Evolutionary conservation across 768 basidiomycete genomes (phyloP), one percentile per base, ranked within the genome.

Genomic region (Boletus vermiculosoides): DNA sequence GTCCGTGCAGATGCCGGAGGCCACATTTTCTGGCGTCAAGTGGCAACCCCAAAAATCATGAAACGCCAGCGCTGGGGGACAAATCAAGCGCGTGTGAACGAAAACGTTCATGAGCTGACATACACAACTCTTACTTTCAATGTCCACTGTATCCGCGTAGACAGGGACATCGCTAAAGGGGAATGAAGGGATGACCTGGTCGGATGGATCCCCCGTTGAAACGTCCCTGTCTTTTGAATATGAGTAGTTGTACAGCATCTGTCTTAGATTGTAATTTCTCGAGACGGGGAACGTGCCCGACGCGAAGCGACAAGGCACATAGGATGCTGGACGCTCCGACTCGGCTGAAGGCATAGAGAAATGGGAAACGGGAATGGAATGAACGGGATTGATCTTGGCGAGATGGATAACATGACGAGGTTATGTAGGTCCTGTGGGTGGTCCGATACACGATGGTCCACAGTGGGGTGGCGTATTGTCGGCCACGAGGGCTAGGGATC

Each of bases 91-190:
- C 25, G 44, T 45, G 57, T 59, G 44, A 54, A 40, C 22, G 31
- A 16, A 25, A 13, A 15, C 20, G 39, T 30, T 22, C 4, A 36
- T 16, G 36, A 5, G 44, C 33, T 11, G 34, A 30, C 23, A 36
- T 10, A 33, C n/a, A 40, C 42, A 2, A 69, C 78, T n/a, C n/a
- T 53, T 67, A 81, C 82, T 70, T 64, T 76, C 65, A 30, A 78
- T 74, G 60, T 83, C 68, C 15, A 77, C 61, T 7, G 78, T 79
- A 54, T 80, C 71, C 8, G 75, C 78, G 23, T 61, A 73, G 16
- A 71, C 46, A 45, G 61, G 63, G 16, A 62, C 64, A 13, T 71
- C 63, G 48, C 41, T 59, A 64, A 69, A 72, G 0, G 70, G 71
- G 50, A 71, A 65, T 15, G 63, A 61, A 55, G 71, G 71, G 34